Base-by-base conservation (phyloP, 2,329 filamentous ascomycete species). In the Leptoxyphium fumago region DNA sequence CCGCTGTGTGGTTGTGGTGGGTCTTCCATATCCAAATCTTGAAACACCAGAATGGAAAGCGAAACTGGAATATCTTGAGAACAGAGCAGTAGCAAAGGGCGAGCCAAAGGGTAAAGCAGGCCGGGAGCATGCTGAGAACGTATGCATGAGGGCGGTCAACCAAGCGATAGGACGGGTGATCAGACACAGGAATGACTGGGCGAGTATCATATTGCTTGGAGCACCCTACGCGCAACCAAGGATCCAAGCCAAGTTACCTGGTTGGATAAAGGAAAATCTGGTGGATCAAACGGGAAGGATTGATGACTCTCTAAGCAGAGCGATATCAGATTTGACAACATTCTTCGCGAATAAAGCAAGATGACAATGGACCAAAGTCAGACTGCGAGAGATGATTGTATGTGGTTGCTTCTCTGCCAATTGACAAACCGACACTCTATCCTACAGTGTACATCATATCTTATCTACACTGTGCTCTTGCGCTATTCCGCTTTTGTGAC, bases 71-170 rank as follows among this genome's bases (percentile, higher is more conserved):
- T 88, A 95, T 58, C 77, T 96, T 10, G 84, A 94, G 55, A 68
- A 75, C 0, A 78, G 71, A 50, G 67, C 69, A 14, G 42, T 39
- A 55, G 61, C 38, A 52, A 59, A 41, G 45, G 57, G 50, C 39
- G 57, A 50, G 47, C 59, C 59, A 26, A 61, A 56, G 34, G 65
- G 61, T 44, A 69, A 66, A 28, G 67, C 79, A 4, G 79, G 82
- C 2, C 69, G 81, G 43, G 84, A 89, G 48, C 94, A 85, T 57
- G 94, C 93, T 58, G 87, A 95, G 61, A 96, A 96, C 59, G 78
- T 85, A 0, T 95, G 88, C 61, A 95, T 98, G 88, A 74, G 91
- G 34, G 86, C 88, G 4, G 91, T 98, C 4, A 98, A 98, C 61
- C 91, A 98, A 67, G 91, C 85, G 58, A 88, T 98, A 52, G 91